Evolutionary conservation across 1,284 basidiomycete genomes (phyloP).

Genomic region (Golubevia pallescens): DNA sequence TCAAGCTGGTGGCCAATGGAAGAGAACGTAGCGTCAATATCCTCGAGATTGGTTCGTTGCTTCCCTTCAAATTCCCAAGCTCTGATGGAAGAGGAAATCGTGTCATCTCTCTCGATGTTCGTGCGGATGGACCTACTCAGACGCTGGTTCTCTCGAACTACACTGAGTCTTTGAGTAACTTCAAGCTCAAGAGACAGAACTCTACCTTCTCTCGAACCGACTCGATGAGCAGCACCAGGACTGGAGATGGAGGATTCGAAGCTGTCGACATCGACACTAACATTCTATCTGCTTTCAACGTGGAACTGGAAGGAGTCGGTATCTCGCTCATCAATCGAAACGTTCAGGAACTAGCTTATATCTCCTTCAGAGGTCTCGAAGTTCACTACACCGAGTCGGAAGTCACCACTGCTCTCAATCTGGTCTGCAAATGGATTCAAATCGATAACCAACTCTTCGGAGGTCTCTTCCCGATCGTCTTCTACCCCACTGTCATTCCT

Average conservation of each 20-base stretch:
- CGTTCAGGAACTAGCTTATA: slow-evolving; percentile 87
- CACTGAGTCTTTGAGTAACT: slow-evolving; percentile 82
- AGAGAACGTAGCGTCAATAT: slow-evolving; percentile 82
- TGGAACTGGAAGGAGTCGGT: slow-evolving; percentile 90
- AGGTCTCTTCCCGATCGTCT: slow-evolving; percentile 89
- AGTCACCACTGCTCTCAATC: slow-evolving; percentile 78
- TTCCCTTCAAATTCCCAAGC: slow-evolving; percentile 80
- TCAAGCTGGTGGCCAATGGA: slow-evolving; percentile 73
- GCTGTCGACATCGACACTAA: slow-evolving; percentile 77
- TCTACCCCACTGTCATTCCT: slow-evolving; percentile 90
- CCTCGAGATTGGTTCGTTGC: slow-evolving; percentile 91
- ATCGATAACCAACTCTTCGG: slow-evolving; percentile 93
- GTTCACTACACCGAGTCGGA: slow-evolving; percentile 85
- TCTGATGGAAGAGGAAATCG: slow-evolving; percentile 65
- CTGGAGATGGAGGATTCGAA: slow-evolving; percentile 75
- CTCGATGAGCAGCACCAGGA: slow-evolving; percentile 73
- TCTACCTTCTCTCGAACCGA: slow-evolving; percentile 73
- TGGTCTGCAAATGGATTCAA: slow-evolving; percentile 89
- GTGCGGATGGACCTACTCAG: slow-evolving; percentile 86
- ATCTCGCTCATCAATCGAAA: slow-evolving; percentile 88
- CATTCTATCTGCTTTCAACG: slow-evolving; percentile 73
- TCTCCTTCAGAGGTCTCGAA: slow-evolving; percentile 79
- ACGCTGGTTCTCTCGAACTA: slow-evolving; percentile 87
- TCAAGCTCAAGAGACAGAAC: slow-evolving; percentile 76
- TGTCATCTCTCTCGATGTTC: slow-evolving; percentile 87